A percentile compares a stretch with the other conserved stretches of the same genome.
phyloP scores from a whole-genome alignment of 192 early-diverging fungal species.

The Backusella macrospora region DNA sequence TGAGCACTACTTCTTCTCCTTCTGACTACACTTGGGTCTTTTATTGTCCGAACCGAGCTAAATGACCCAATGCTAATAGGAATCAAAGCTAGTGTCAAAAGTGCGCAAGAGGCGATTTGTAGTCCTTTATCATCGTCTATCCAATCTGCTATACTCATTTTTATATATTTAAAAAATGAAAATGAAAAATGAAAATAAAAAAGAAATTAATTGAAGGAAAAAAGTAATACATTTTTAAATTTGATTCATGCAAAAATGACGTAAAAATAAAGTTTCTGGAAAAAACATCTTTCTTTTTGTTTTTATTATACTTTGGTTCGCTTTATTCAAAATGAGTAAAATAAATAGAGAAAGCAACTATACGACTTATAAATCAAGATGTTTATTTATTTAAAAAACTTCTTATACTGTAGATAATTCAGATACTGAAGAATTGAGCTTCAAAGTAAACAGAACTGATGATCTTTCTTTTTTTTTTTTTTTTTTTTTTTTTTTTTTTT shows the following conservation, averaged over 20 bases:
- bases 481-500: too few relatives aligned
- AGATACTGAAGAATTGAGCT: too few relatives aligned
- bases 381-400: neutral
- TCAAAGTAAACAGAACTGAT: too few relatives aligned
- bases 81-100: constrained; percentile 80
- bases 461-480: too few relatives aligned
- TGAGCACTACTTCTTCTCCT: constrained; percentile 43
- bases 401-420: too few relatives aligned
- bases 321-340: constrained; percentile 1
- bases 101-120: constrained; percentile 77
- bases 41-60: constrained; percentile 51
- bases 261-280: constrained; percentile 13
- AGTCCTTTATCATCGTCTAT: constrained; percentile 43
- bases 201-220: constrained; percentile 16
- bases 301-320: neutral
- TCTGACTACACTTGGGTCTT: constrained; percentile 37
- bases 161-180: neutral
- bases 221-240: constrained; percentile 9
- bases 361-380: neutral
- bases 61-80: constrained; percentile 89
- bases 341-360: too few relatives aligned
- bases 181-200: constrained; percentile 12
- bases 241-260: neutral
- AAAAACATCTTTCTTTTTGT: neutral
- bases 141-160: neutral